Percentiles rank a stretch among this genome's conserved stretches.
Conservation (phyloP, 148 eudicot genomes). For the Nyssa sinensis region DNA sequence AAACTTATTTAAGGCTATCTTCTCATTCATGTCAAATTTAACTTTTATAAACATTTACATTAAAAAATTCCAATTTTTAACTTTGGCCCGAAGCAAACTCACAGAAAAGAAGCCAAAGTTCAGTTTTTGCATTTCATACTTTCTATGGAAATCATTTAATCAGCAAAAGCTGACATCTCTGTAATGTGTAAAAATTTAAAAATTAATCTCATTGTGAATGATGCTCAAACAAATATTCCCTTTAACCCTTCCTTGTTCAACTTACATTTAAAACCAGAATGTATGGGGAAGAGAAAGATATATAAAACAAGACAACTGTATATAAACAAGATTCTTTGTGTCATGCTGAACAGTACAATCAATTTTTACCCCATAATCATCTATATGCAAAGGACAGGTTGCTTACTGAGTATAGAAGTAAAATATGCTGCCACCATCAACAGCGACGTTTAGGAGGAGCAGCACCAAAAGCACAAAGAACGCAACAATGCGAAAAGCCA, state of each 20-base stretch:
- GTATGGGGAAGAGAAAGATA: background rate
- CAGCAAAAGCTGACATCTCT: background rate
- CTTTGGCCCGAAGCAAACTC: background rate
- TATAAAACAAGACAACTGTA: no score
- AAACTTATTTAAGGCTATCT: background rate
- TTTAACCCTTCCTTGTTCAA: background rate
- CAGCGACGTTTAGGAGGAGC: constrained; percentile 46
- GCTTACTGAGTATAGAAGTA: constrained; percentile 84
- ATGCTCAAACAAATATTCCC: background rate
- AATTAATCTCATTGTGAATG: background rate
- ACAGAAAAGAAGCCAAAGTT: background rate
- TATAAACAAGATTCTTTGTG: background rate
- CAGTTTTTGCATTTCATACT: background rate
- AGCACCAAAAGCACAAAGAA: constrained; percentile 55
- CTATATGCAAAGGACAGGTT: background rate
- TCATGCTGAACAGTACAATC: background rate
- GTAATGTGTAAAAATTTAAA: background rate
- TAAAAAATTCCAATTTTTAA: background rate
- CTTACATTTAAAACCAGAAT: background rate
- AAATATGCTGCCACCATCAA: constrained; percentile 49
- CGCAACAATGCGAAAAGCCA: constrained; percentile 55
- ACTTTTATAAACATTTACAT: background rate
- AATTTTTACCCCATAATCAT: background rate
- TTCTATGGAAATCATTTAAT: background rate
- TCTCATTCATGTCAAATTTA: constrained; percentile 41